phyloP scores from a whole-genome alignment of 345 rosid genomes.

The Boechera stricta region DNA sequence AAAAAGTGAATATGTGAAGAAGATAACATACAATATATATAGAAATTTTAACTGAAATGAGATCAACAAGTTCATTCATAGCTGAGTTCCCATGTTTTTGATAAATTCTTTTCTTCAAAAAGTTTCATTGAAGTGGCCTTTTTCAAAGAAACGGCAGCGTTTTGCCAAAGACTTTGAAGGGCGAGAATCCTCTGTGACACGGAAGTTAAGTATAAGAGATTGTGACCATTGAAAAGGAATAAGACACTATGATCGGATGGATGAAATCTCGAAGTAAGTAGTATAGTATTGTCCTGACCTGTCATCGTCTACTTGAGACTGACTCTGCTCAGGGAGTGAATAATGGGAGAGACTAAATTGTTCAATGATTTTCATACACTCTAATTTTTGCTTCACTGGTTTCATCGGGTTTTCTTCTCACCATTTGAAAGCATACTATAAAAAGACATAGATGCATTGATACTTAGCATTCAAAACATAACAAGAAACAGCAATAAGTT shows the following conservation, averaged over 20 bases:
- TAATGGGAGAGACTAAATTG: too few relatives aligned
- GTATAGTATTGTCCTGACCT: not conserved
- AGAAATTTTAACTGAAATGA: too few relatives aligned
- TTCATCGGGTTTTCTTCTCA: too few relatives aligned
- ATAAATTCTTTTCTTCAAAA: too few relatives aligned
- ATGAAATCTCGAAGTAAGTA: not conserved
- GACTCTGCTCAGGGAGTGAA: not conserved
- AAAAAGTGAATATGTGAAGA: too few relatives aligned
- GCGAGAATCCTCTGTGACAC: not conserved
- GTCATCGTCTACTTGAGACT: not conserved
- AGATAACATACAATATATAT: too few relatives aligned
- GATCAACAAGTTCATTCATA: too few relatives aligned
- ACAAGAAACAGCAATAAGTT: conserved; percentile 3
- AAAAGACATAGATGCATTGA: not conserved
- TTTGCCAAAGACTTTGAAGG: not conserved
- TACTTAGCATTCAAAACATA: not conserved
- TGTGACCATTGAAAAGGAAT: not conserved
- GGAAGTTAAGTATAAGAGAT: not conserved
- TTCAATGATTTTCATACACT: too few relatives aligned
- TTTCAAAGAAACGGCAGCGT: not conserved
- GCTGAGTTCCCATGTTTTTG: too few relatives aligned
- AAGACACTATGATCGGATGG: not conserved
- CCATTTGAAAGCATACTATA: not conserved
- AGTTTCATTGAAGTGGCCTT: not conserved
- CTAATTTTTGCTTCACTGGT: too few relatives aligned